Evolutionary conservation across 140 eudicot genomes (phyloP).

Genomic region (Cichorium intybus): DNA sequence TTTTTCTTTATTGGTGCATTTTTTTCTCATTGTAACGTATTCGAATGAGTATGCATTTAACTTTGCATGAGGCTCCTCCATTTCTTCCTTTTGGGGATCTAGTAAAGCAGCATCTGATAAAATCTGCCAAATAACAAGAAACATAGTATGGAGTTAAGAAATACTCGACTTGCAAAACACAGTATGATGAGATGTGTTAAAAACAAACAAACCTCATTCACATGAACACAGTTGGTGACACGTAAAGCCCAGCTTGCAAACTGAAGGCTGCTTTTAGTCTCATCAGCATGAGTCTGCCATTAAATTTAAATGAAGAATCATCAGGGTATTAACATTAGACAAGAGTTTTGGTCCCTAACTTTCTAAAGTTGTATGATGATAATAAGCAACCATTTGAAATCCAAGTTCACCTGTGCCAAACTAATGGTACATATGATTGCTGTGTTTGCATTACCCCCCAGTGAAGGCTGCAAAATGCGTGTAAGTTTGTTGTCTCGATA

Average conservation of each 20-base stretch:
- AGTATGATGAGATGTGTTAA: conserved; percentile 2
- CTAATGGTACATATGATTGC: conserved; percentile 96
- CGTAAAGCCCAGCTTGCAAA: conserved; percentile 99
- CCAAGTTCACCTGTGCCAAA: conserved; percentile 78
- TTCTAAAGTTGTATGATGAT: no score
- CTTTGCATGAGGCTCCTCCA: conserved; percentile 93
- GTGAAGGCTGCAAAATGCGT: conserved; percentile 95
- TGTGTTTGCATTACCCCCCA: conserved; percentile 98
- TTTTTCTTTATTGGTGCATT: conserved; percentile 48
- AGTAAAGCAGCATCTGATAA: conserved; percentile 65
- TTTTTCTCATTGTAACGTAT: conserved; percentile 83
- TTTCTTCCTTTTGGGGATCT: conserved; percentile 97
- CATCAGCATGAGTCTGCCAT: conserved; percentile 94
- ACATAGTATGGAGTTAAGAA: conserved; percentile 2
- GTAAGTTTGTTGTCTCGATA: conserved; percentile 97
- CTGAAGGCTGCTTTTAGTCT: conserved; percentile 98
- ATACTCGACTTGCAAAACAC: no score
- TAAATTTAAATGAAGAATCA: no score
- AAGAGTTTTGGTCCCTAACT: no score
- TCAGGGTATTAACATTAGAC: no score
- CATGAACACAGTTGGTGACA: conserved; percentile 92
- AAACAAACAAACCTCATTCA: conserved; percentile 65
- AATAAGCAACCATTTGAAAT: no score
- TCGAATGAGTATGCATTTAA: conserved; percentile 61
- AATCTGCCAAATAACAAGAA: conserved; percentile 37